Base-by-base conservation (phyloP, 2,329 filamentous ascomycete genomes). In the Ophiostoma piceae region DNA sequence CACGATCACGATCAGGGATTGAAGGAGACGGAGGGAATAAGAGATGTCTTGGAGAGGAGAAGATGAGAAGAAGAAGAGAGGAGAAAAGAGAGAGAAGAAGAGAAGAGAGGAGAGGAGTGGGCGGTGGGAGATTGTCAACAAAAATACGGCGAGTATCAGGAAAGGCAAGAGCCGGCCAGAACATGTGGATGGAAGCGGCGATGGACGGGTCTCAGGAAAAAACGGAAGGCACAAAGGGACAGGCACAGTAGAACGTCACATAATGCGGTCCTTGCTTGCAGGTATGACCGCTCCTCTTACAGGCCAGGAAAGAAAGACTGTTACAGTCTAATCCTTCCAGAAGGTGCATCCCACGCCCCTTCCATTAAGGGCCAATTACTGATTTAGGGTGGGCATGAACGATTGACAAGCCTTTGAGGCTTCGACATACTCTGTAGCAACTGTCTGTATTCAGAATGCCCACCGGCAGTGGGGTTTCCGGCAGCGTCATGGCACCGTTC, bases 41-140 rank as follows among this genome's bases (percentile, higher is more conserved):
- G 60, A 39, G 32, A 65, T 65, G 35, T 65, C 26, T 19, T 60
- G 32, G 7, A 43, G 26, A 68, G 39, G 22, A 26, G 66, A 35
- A 16, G 41, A 47, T 47, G 66, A 43, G n/a, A 32, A 35, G 14
- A 29, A n/a, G 66, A 67, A n/a, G 66, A 22, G 3, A 29, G 22
- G 66, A 37, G 29, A 67, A 67, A 32, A 22, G 22, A 32, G 37
- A 32, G 12, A 66, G 32, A 26, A 14, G 37, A 68, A 22, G n/a
- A 22, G 37, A 47, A 43, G 22, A 29, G 32, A 41, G 54, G 35
- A 32, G 26, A 43, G 32, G 29, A n/a, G 60, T 62, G 29, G 57
- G 57, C 32, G 60, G 26, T 32, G 57, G 57, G 22, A 64, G 60
- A 14, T 41, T 22, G 41, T 67, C 66, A 67, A 67, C 66, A 67